Base-by-base conservation (phyloP, 2,329 filamentous ascomycete genomes). In the Nakataea oryzae region DNA sequence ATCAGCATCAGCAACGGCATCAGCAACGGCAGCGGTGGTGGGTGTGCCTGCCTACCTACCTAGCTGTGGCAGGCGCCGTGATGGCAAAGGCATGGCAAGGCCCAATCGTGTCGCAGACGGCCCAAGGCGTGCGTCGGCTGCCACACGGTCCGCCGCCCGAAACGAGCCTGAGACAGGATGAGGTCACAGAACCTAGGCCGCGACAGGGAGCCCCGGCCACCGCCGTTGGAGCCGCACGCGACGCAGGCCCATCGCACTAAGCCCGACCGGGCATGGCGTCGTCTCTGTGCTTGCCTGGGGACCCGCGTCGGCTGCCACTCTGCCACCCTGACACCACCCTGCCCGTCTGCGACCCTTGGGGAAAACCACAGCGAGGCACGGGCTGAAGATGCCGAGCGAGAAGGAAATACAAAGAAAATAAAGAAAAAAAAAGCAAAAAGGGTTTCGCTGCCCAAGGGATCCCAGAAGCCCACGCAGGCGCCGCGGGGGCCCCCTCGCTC, bases 121-220 rank as follows among this genome's bases (percentile, higher is more conserved):
- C n/a, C 30, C 17, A 30, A 30, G 12, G 30, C 30, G 30, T n/a
- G 30, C 9, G n/a, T 62, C 64, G 64, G 65, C 58, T 60, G 54
- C 28, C 54, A 26, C 62, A 61, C 62, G 61, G 63, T 64, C 67
- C 67, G 67, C 63, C 41, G 28, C 57, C 62, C 66, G 66, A 69
- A 69, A 69, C 68, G 57, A 57, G 32, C 47, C 64, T 69, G 68
- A 69, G 66, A 69, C 68, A 62, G 60, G 54, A 61, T 62, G 64
- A 63, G 59, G 67, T 65, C 61, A 55, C 63, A 66, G 61, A 57
- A 54, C 56, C 41, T 50, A n/a, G 41, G 17, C 41, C 41, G 41
- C 41, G 41, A 50, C 41, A n/a, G 41, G 41, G 41, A 2, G 41
- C 41, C 21, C 21, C 24, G 41, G 21, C 21, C 21, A 9, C 41